phyloP scores from a whole-genome alignment of 106 monocot species.

The Chionographis japonica region DNA sequence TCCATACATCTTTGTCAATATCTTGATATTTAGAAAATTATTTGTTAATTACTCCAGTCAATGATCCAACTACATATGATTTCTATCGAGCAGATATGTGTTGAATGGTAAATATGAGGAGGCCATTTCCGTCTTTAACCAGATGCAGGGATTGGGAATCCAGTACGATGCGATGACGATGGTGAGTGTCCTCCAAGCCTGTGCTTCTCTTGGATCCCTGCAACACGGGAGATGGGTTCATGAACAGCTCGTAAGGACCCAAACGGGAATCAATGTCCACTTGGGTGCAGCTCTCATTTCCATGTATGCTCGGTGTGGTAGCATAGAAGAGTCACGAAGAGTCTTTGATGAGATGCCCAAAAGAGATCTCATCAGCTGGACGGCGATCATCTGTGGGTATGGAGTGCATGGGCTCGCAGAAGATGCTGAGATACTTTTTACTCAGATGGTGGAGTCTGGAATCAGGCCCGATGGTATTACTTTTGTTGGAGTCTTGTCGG shows the following conservation, averaged over 20 bases:
- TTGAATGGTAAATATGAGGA: conserved; percentile 16
- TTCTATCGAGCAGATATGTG: conserved; percentile 18
- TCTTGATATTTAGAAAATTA: too few relatives aligned
- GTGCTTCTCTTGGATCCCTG: conserved; percentile 35
- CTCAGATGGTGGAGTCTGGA: conserved; percentile 27
- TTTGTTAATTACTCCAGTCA: too few relatives aligned
- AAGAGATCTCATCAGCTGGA: conserved; percentile 41
- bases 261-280: conserved; percentile 18
- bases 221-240: conserved; percentile 33
- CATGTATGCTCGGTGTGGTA: conserved; percentile 42
- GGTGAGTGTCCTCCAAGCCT: conserved; percentile 39
- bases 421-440: conserved; percentile 30
- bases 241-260: conserved; percentile 13
- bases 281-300: conserved; percentile 34
- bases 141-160: conserved; percentile 25
- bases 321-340: conserved; percentile 24
- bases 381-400: conserved; percentile 38
- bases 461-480: conserved; percentile 31
- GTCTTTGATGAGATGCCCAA: conserved; percentile 22
- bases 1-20: too few relatives aligned
- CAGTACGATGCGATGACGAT: conserved; percentile 38
- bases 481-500: conserved; percentile 39
- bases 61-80: too few relatives aligned
- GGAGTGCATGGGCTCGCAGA: conserved; percentile 43
- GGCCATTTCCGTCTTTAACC: conserved; percentile 24